Base-by-base conservation (phyloP, 2,329 filamentous ascomycete genomes). In the Blastomyces percursus region DNA sequence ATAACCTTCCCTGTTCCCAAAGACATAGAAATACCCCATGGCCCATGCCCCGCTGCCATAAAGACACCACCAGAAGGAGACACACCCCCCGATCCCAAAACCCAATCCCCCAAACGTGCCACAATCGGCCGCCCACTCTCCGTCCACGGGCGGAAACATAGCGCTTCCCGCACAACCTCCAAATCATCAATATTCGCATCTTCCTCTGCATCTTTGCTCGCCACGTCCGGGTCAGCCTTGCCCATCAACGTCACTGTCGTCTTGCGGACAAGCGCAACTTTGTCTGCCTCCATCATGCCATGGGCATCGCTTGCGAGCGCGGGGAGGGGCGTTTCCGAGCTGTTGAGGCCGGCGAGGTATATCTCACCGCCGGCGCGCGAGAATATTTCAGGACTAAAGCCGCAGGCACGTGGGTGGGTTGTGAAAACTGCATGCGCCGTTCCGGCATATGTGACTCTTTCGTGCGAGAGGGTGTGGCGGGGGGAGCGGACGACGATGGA, bases 71-170 rank as follows among this genome's bases (percentile, higher is more conserved):
- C 65, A 51, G 71, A 71, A 6, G 79, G 84, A 63, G 69, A 74
- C 6, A 82, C 69, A 7, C 81, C 69, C 0, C 76, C 75, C 14
- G 68, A 69, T 1, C 84, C 85, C 2, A 90, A 78, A 52, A 79
- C 77, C 14, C 74, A 70, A 66, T 89, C 84, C 1, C 60, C 73
- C 32, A 91, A 74, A 42, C 82, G 77, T 2, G 79, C 76, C 11
- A 92, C 69, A 32, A 91, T 82, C 0, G 89, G 89, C 32, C 77
- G 78, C 0, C 88, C 89, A 59, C 78, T 81, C 1, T 79, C 75
- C 27, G 87, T 87, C 2, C 89, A 82, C 0, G 89, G 89, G 14
- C 90, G 81, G 74, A 90, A 91, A 71, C 89, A 93, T 62, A 92
- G 71, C 0, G 83, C 84, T 66, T 86, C 81, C 44, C 86, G 80